These are phyloP conservation scores for Penium margaritaceum DNA, from an alignment of 139 green algal species.

Conservation along the genomic window DNA sequence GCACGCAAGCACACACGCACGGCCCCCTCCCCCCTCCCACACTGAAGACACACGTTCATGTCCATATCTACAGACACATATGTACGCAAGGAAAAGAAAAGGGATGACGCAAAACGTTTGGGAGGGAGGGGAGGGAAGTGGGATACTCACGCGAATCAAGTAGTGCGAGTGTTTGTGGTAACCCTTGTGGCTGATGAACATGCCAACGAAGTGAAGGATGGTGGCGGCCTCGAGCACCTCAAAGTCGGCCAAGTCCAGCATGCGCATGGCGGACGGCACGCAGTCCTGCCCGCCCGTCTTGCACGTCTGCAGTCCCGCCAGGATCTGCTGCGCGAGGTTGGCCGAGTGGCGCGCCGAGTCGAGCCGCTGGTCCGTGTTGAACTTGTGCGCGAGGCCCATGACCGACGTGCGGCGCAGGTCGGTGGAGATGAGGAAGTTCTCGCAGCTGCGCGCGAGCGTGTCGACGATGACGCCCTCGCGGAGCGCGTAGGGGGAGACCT, in stretches of 20 bases:
- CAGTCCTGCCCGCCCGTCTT: slow-evolving; percentile 15
- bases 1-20: too few relatives aligned
- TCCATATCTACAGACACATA: too few relatives aligned
- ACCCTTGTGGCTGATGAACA: slow-evolving; percentile 47
- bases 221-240: slow-evolving; percentile 44
- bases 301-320: slow-evolving; percentile 36
- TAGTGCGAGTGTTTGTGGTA: slow-evolving; percentile 51
- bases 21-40: too few relatives aligned
- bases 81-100: too few relatives aligned
- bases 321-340: slow-evolving; percentile 30
- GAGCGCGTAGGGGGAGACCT: slow-evolving; percentile 44
- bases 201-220: slow-evolving; percentile 43
- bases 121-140: too few relatives aligned
- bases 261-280: background rate
- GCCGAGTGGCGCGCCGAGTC: slow-evolving; percentile 34
- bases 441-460: slow-evolving; percentile 11
- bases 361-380: slow-evolving; percentile 40
- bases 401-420: slow-evolving; percentile 37
- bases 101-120: too few relatives aligned
- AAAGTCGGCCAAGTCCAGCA: slow-evolving; percentile 19
- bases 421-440: slow-evolving; percentile 10
- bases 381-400: slow-evolving; percentile 38
- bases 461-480: slow-evolving; percentile 50
- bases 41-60: too few relatives aligned
- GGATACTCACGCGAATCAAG: slow-evolving; percentile 45